Evolutionary conservation across 164 flowering plant genomes (phyloP).

Genomic region (Sextonia rubra): DNA sequence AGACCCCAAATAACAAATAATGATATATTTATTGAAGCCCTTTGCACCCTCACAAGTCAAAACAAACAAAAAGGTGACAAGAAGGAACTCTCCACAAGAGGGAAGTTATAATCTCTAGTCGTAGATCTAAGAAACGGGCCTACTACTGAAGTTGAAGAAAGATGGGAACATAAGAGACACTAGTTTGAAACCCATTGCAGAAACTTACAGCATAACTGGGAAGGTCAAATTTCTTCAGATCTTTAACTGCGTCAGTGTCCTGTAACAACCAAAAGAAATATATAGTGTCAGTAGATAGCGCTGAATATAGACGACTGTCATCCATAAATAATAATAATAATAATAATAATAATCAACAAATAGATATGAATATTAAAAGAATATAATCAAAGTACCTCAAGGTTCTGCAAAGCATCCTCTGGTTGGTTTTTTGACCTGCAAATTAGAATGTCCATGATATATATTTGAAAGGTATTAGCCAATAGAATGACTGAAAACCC

Average conservation of each 20-base stretch:
- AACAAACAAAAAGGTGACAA: not conserved
- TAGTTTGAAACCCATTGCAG: not conserved
- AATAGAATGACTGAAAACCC: not conserved
- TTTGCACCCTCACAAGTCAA: not conserved
- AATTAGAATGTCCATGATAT: constrained; percentile 1
- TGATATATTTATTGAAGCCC: not conserved
- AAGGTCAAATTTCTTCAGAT: constrained; percentile 52
- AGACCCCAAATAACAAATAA: not conserved
- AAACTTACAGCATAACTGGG: constrained; percentile 83
- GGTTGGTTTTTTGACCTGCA: constrained; percentile 34
- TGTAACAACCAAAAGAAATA: constrained; percentile 15
- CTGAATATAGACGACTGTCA: not conserved
- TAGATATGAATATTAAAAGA: not conserved
- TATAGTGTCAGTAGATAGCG: not conserved
- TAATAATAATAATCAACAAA: not conserved
- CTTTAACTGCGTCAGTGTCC: constrained; percentile 31
- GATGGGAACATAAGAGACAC: not conserved
- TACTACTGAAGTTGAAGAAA: not conserved
- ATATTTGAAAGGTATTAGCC: not conserved
- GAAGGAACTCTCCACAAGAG: not conserved
- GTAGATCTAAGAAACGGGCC: not conserved
- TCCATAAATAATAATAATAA: not conserved
- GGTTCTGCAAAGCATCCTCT: constrained; percentile 14
- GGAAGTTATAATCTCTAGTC: not conserved
- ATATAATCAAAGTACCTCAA: constrained; percentile 29